A percentile compares a stretch with the other conserved stretches of the same genome.
These are phyloP conservation scores for Ogataea henricii DNA, from an alignment of 805 yeast species.

Conservation along the genomic window DNA sequence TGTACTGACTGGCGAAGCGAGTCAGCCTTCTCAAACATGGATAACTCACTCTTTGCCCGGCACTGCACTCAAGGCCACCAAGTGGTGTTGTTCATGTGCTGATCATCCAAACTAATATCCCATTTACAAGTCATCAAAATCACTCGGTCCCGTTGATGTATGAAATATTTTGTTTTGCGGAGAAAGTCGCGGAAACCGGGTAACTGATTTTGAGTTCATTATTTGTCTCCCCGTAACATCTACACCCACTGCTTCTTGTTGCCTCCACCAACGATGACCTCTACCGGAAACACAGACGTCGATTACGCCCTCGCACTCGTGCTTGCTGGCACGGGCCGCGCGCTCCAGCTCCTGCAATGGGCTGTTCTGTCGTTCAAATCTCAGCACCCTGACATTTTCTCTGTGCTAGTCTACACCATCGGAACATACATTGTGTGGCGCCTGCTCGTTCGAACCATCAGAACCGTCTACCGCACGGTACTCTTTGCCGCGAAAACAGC, in stretches of 20 bases:
- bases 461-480: conserved; percentile 2
- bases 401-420: neutral
- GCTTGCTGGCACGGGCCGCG: neutral
- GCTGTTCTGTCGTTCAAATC: neutral
- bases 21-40: too few species aligned
- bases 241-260: neutral
- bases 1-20: too few species aligned
- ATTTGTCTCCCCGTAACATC: too few species aligned
- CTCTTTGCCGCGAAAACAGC: neutral
- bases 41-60: too few species aligned
- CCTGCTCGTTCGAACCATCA: neutral
- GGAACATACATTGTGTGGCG: neutral
- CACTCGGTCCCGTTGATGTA: neutral
- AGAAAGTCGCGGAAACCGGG: neutral
- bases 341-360: neutral
- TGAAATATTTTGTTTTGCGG: neutral
- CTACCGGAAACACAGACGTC: neutral
- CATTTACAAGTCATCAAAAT: too few species aligned
- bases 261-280: neutral
- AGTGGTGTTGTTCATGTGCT: too few species aligned
- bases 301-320: conserved; percentile 1
- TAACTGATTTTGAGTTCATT: too few species aligned
- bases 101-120: too few species aligned
- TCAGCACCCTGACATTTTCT: conserved; percentile 1
- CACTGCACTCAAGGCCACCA: too few species aligned